These are phyloP conservation scores for Linnemannia exigua DNA, from an alignment of 192 early-diverging fungal species.

Conservation along the genomic window DNA sequence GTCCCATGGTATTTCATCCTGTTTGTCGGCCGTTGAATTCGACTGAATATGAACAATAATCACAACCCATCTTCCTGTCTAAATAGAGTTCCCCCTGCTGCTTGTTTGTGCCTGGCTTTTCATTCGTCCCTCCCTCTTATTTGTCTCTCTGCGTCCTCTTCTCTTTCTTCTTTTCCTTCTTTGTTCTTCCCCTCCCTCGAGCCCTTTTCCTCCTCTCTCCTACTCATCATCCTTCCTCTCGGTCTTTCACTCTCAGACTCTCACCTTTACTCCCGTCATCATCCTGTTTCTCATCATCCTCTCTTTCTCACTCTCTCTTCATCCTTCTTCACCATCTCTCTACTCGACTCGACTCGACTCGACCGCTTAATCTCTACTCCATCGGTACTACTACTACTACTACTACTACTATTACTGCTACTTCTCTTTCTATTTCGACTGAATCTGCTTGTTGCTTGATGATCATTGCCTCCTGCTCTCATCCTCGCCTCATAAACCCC, in stretches of 20 bases:
- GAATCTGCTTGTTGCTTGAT: too few species aligned
- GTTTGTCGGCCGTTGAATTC: not conserved
- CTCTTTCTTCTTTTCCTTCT: not conserved
- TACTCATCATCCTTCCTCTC: not conserved
- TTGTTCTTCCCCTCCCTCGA: not conserved
- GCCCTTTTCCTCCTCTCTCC: not conserved
- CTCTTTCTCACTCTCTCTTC: not conserved
- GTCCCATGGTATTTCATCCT: too few species aligned
- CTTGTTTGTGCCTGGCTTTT: not conserved
- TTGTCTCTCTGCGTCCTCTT: not conserved
- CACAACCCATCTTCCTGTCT: not conserved
- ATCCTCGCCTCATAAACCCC: not conserved
- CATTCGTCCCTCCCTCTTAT: not conserved
- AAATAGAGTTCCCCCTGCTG: not conserved
- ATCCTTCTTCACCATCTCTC: not conserved
- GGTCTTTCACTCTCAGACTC: not conserved
- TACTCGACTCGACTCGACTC: too few species aligned
- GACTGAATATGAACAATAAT: not conserved
- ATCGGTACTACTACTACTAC: too few species aligned
- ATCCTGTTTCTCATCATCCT: too few species aligned
- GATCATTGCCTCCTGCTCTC: not conserved
- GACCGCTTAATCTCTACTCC: too few species aligned
- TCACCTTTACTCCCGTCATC: too few species aligned
- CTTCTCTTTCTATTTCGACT: too few species aligned
- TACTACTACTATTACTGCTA: too few species aligned